phyloP scores from a whole-genome alignment of 352 stramenopile genomes.

The Phytophthora sp. region DNA sequence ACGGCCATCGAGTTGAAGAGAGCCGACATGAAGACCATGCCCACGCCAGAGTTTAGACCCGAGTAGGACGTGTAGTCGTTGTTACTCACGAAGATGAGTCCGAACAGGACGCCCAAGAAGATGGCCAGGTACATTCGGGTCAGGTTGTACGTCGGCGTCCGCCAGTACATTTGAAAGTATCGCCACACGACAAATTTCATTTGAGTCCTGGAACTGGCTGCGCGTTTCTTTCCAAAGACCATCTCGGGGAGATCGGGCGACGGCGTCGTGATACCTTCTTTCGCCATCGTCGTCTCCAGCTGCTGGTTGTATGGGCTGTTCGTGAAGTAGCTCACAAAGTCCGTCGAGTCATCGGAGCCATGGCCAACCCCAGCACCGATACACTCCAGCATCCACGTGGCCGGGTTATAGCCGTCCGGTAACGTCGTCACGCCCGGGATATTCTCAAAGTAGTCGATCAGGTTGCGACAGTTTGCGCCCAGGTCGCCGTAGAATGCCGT shows the following conservation, averaged over 20 bases:
- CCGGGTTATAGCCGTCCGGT: slow-evolving; percentile 9
- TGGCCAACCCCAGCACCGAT: slow-evolving; percentile 14
- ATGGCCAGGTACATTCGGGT: slow-evolving; percentile 59
- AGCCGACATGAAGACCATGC: slow-evolving; percentile 73
- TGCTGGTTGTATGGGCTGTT: slow-evolving; percentile 14
- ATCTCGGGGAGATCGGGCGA: slow-evolving; percentile 26
- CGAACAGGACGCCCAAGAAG: slow-evolving; percentile 70
- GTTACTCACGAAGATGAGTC: slow-evolving; percentile 52
- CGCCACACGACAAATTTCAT: slow-evolving; percentile 12
- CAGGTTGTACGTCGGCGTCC: slow-evolving; percentile 60
- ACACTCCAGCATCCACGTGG: slow-evolving; percentile 16
- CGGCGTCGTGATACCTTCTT: slow-evolving; percentile 29
- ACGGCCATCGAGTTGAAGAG: slow-evolving; percentile 48
- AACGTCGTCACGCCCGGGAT: slow-evolving; percentile 7
- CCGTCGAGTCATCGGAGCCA: slow-evolving; percentile 2
- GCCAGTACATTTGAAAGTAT: slow-evolving; percentile 21
- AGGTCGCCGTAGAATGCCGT: slow-evolving; percentile 50
- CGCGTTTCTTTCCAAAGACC: slow-evolving; percentile 33
- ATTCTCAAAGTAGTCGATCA: slow-evolving; percentile 26
- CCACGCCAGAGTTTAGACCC: slow-evolving; percentile 41
- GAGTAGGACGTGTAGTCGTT: slow-evolving; percentile 35
- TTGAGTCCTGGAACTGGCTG: slow-evolving; percentile 19
- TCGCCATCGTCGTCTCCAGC: slow-evolving; percentile 14
- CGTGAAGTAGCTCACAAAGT: slow-evolving; percentile 22
- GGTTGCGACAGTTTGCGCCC: slow-evolving; percentile 25